Conservation (phyloP, 257 asterid genomes). For the Capsicum chinense region DNA sequence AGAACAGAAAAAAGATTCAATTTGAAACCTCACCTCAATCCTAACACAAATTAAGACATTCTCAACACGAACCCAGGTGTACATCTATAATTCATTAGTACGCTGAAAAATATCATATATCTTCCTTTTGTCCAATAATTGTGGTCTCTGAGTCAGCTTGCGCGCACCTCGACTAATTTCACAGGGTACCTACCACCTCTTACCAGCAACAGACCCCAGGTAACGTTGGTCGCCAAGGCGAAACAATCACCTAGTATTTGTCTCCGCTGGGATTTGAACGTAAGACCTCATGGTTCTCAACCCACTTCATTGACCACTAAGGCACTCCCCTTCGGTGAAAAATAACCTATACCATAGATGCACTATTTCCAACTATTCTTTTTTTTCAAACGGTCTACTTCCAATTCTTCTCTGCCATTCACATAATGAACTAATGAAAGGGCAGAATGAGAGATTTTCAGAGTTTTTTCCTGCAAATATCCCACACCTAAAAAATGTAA, state of each 20-base stretch:
- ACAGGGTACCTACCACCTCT: background rate
- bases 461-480: conserved; percentile 13
- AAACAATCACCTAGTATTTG: background rate
- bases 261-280: background rate
- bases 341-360: background rate
- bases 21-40: background rate
- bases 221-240: background rate
- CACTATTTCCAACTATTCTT: background rate
- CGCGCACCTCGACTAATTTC: background rate
- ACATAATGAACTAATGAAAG: conserved; percentile 1
- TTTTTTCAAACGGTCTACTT: background rate
- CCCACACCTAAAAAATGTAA: background rate
- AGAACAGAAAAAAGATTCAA: conserved; percentile 5
- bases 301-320: background rate
- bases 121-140: background rate
- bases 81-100: background rate
- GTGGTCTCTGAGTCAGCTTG: background rate
- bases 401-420: conserved; percentile 2
- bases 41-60: background rate
- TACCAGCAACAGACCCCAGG: background rate
- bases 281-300: conserved; percentile 1
- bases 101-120: background rate
- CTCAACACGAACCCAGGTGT: background rate
- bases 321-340: background rate
- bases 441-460: conserved; percentile 6